Evolutionary conservation across 768 basidiomycete species (phyloP), one percentile per base, ranked within the genome.

Genomic region (Tylopilus felleus): DNA sequence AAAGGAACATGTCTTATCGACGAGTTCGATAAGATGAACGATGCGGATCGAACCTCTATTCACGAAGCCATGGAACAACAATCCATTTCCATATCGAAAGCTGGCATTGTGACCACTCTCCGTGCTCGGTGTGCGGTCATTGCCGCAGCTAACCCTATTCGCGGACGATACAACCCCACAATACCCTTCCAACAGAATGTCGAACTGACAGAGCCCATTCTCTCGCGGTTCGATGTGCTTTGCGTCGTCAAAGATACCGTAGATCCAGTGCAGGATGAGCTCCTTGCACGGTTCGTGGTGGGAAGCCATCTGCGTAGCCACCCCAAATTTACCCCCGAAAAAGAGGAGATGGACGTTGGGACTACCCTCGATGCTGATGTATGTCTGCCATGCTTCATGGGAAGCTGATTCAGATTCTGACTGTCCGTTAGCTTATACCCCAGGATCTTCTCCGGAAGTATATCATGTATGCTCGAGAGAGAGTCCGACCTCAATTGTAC

Each of bases 41-140:
- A 98, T 64, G 82, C 92, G 16, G 96, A 99, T 70, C 80, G 96
- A 62, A 98, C 95, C 16, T 97, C 94, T 5, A 98, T 99, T 64
- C 97, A 98, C 77, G 97, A 99, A 71, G 97, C 97, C 2, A 99
- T 99, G 97, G 97, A 99, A 69, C 97, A 99, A 73, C 97, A 98
- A 70, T 90, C 93, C 13, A 99, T 99, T 60, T 98, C 97, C 5
- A 98, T 99, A 64, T 93, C 96, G 22, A 99, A 99, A 68, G 97
- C 97, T 16, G 97, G 97, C 40, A 99, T 99, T 58, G 90, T 98
- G 51, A 98, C 97, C n/a, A 90, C 91, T 16, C 81, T 99, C 8
- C 95, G 98, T 73, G 97, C 97, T 23, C 87, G 97, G 19, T 98
- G 96, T 73, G 94, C 95, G 7, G 93, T 99, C 71, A 85, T 98